Evolutionary conservation across 1,284 basidiomycete species (phyloP), one percentile per base, ranked within the genome.

Genomic region (Ceratobasidium sp.): DNA sequence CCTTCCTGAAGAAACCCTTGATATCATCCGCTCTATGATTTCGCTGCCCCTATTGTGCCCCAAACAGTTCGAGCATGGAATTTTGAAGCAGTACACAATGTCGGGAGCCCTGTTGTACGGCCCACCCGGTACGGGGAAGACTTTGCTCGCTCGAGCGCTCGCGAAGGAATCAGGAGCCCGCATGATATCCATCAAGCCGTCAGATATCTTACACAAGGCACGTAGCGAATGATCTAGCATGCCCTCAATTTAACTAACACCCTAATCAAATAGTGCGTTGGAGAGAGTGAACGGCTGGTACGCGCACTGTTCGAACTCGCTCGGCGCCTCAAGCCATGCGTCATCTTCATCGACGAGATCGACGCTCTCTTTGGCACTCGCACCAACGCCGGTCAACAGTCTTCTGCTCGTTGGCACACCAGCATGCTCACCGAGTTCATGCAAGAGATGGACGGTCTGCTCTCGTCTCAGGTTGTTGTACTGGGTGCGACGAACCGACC

Each of bases 371-470:
- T 98, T 81, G 95, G 95, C 42, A 95, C 96, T 44, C 92, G 97
- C 1, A 67, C 93, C 93, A 65, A 89, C 91, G 23, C 90, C 94
- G 38, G 94, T 95, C 79, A 91, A 91, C 77, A 95, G 94, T 33
- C 65, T 7, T 67, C 10, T 92, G 94, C 80, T 92, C 75, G 52
- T 91, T 93, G 84, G 96, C 93, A 48, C 96, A 95, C 85, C 80
- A 92, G 92, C 44, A 90, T 95, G 75, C 92, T 96, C 82, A 94
- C 95, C 23, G 96, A 98, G 84, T 97, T 99, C 84, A 98, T 99
- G 97, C 96, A 98, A 84, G 96, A 98, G 84, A 98, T 99, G 96
- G 97, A 99, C 82, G 97, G 97, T 1, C 85, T 97, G 78, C 95
- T 91, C 82, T 90, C 92, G 7, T 92, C 91, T 46, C 93, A 91